Base-by-base conservation (phyloP, 768 basidiomycete genomes). In the Suillus alpinus region DNA sequence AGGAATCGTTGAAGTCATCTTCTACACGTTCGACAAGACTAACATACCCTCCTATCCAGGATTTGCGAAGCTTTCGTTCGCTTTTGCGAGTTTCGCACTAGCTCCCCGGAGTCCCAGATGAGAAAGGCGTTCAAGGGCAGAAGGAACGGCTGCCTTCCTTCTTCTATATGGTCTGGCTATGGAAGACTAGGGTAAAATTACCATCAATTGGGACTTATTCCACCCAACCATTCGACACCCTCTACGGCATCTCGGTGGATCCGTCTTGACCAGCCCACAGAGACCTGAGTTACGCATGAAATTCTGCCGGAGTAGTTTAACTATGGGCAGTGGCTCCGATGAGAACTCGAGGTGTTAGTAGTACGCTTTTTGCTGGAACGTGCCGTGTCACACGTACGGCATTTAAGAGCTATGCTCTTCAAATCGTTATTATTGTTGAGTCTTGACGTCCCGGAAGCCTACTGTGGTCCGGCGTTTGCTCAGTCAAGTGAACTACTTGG, bases 51-150 rank as follows among this genome's bases (percentile, higher is more conserved):
- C 29, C 29, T 16, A 8, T 58, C 57, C 18, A 16, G 37, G 23
- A 53, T 59, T 62, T 64, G 63, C 20, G 62, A 59, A 34, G 47
- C 63, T 12, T 58, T 52, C 58, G 52, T 64, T 13, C 61, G 51
- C 51, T 23, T 23, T 12, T 23, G 39, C 43, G 47, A 50, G 10
- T 34, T 52, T 57, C 32, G 32, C 32, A 34, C 36, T 10, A 36
- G 36, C 36, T 36, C 9, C 36, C 7, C 9, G 1, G 9, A 1
- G 36, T 36, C 9, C 9, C 36, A 36, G 36, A 10, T 8, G 9
- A 36, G 9, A 10, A 36, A 36, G 9, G 9, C 36, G 10, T 10
- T 36, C 36, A 36, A 36, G 36, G 36, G 36, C 7, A 36, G 6
- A 34, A 34, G 3, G 32, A 4, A 34, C 32, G 32, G 9, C 32